phyloP scores from a whole-genome alignment of 1,284 basidiomycete species.

The Puccinia hordei region DNA sequence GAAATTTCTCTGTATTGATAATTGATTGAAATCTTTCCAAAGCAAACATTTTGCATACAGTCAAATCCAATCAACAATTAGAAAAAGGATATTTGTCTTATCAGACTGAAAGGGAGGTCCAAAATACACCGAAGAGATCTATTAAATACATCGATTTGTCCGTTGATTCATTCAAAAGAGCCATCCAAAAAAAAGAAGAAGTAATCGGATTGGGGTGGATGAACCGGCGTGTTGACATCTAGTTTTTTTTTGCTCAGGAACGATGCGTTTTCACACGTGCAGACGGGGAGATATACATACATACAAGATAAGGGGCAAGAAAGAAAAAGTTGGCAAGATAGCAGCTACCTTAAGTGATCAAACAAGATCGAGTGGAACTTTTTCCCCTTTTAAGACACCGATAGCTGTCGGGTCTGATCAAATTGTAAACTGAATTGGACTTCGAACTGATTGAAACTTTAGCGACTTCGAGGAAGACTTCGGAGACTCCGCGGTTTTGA shows the following conservation, averaged over 20 bases:
- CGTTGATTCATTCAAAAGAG: too few species aligned
- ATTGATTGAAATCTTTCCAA: too few species aligned
- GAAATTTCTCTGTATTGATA: too few species aligned
- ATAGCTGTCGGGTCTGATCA: neutral
- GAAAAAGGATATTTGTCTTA: too few species aligned
- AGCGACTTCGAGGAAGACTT: slow-evolving; percentile 77
- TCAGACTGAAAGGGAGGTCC: too few species aligned
- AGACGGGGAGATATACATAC: neutral
- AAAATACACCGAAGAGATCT: too few species aligned
- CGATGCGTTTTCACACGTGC: neutral
- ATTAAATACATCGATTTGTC: too few species aligned
- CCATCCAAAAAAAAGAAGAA: too few species aligned
- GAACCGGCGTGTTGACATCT: too few species aligned
- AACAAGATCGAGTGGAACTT: neutral
- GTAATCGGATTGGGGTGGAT: too few species aligned
- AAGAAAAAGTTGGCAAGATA: neutral
- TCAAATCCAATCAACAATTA: too few species aligned
- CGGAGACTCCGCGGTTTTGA: slow-evolving; percentile 86
- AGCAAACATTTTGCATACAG: too few species aligned
- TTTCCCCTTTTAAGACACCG: neutral
- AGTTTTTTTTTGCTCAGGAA: neutral
- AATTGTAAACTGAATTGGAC: slow-evolving; percentile 2
- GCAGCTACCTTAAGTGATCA: neutral
- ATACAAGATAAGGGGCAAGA: neutral
- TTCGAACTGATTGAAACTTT: slow-evolving; percentile 36